Base-by-base conservation (phyloP, 306 rosid genomes). In the Quercus ilex region DNA sequence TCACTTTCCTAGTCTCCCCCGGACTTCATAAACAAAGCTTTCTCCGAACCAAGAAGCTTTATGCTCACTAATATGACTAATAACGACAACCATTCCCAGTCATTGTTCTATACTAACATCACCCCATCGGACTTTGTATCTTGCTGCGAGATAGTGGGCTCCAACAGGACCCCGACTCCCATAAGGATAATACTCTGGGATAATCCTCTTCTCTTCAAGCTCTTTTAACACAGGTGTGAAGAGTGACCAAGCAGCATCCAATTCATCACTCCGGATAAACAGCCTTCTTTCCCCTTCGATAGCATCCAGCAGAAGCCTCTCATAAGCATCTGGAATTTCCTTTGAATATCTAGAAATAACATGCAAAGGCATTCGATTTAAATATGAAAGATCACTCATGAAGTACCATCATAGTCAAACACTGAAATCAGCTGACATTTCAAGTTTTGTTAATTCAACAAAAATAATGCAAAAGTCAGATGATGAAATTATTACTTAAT, bases 301-400 rank as follows among this genome's bases (percentile, higher is more conserved):
- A 26, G 98, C 97, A 77, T 93, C 98, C 56, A 93, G 87, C 80
- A 91, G 91, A 62, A 93, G 89, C 85, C 98, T 91, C 89, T 93
- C 98, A 26, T 93, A 93, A 18, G 98, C 98, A 80, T 93, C 98
- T 11, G 98, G 98, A 84, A 93, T 93, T 91, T 93, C 98, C 76
- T 87, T 93, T 1, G 93, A 89, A 76, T 91, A 93, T 85, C 98
- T 93, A 72, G 68, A 86, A 79, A 55, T 4, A 52, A 70, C 38
- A 79, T 60, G 43, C 56, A 77, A 62, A 67, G 30, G 38, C 26
- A 38, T 73, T 19, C n/a, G 74, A 30, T 56, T 59, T 17, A 55
- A 76, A 57, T 53, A 23, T 20, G 4, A 49, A 17, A 77, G 10
- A 49, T 49, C 56, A 74, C 53, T 19, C 30, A 31, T 55, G 41